Evolutionary conservation across 164 flowering plant species (phyloP).

Genomic region (Saururus chinensis): DNA sequence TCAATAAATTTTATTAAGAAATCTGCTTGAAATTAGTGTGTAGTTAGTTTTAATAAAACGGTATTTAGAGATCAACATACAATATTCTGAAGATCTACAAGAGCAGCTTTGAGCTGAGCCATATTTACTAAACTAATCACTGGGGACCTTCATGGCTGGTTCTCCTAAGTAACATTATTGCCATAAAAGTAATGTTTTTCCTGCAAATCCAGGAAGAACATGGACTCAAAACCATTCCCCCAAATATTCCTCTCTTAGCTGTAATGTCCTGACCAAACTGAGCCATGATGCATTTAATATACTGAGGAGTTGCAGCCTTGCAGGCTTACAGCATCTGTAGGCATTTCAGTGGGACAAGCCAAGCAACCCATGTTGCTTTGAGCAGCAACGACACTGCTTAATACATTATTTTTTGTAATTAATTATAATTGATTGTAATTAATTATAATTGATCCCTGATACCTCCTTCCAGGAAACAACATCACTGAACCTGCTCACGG

Average conservation of each 20-base stretch:
- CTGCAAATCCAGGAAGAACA: neutral
- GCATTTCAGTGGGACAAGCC: neutral
- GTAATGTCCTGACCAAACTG: neutral
- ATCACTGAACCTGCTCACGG: no score
- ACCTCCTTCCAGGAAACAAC: no score
- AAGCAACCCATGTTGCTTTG: neutral
- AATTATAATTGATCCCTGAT: no score
- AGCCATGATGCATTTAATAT: no score
- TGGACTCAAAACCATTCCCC: neutral
- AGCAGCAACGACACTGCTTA: neutral
- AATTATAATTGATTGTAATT: no score
- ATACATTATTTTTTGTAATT: no score
- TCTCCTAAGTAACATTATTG: neutral
- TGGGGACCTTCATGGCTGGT: neutral
- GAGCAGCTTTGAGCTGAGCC: neutral
- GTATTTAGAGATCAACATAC: neutral
- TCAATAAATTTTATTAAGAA: neutral
- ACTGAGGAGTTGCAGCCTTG: neutral
- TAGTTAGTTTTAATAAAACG: neutral
- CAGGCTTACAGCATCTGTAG: neutral
- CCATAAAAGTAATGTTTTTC: neutral
- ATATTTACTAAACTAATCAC: neutral
- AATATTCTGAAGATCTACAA: neutral
- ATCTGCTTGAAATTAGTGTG: neutral
- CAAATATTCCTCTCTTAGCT: neutral